phyloP scores from a whole-genome alignment of 257 asterid species.

The Nicotiana benthamiana region DNA sequence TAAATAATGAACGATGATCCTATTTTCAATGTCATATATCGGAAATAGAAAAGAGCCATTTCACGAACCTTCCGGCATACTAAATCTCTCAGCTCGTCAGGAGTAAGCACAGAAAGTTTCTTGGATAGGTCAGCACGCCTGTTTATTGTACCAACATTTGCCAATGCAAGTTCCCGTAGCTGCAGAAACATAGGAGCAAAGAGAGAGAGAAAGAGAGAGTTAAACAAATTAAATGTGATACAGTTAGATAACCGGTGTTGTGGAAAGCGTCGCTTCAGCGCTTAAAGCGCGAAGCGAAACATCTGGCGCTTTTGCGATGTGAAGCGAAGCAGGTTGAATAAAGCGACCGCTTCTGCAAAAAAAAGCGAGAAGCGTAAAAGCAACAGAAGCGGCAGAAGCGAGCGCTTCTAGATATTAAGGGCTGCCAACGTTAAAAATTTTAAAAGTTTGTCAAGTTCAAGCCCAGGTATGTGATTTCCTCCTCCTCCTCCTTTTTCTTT shows the following conservation, averaged over 20 bases:
- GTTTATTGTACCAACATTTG: constrained; percentile 81
- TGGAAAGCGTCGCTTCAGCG: no score
- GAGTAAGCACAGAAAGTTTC: constrained; percentile 69
- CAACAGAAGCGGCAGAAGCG: no score
- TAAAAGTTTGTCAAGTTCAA: no score
- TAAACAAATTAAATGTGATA: not conserved
- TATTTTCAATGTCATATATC: not conserved
- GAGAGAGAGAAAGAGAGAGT: not conserved
- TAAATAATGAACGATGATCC: not conserved
- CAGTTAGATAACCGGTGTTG: not conserved
- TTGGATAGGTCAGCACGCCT: constrained; percentile 84
- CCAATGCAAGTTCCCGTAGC: constrained; percentile 89
- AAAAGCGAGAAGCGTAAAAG: no score
- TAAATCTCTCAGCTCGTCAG: constrained; percentile 80
- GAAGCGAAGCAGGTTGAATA: no score
- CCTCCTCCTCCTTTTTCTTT: no score
- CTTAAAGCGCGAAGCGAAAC: no score
- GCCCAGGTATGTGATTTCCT: no score
- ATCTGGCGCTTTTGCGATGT: no score
- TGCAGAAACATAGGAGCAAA: constrained; percentile 23
- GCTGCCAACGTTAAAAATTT: no score
- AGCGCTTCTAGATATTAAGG: no score
- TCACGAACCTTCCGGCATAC: constrained; percentile 79
- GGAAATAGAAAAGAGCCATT: constrained; percentile 2
- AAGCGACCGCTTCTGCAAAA: no score